Conservation (phyloP, 306 rosid species). For the Pterocarpus santalinus region DNA sequence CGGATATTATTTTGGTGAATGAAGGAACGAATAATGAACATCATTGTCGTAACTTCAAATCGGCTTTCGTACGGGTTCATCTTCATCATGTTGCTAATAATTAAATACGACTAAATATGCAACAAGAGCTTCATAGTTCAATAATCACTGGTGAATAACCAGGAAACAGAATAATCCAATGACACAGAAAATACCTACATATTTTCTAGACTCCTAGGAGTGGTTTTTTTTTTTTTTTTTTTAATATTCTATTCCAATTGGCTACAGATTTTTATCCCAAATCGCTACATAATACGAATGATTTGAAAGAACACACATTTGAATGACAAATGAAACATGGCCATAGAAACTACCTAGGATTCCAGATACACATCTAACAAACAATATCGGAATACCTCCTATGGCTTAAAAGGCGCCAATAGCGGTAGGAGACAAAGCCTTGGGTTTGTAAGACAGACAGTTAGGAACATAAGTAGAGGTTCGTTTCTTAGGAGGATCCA, state of each 20-base stretch:
- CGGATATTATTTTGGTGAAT: no score
- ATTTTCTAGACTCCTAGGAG: neutral
- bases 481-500: constrained; percentile 63
- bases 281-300: neutral
- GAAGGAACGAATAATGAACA: no score
- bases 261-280: constrained; percentile 16
- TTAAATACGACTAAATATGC: no score
- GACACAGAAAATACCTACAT: neutral
- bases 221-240: neutral
- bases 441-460: constrained; percentile 53
- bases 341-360: no score
- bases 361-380: neutral
- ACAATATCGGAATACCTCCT: constrained; percentile 16
- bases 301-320: constrained; percentile 22
- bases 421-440: constrained; percentile 67
- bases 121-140: neutral
- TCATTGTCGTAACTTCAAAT: no score
- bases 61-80: no score
- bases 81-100: no score
- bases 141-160: constrained; percentile 7
- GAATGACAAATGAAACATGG: constrained; percentile 37
- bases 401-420: constrained; percentile 74
- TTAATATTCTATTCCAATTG: neutral
- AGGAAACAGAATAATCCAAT: neutral
- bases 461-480: constrained; percentile 67